Percentiles rank a stretch among this genome's conserved stretches.
These are phyloP conservation scores for Coniella vitis DNA, from an alignment of 2,329 filamentous ascomycete species.

Conservation along the genomic window DNA sequence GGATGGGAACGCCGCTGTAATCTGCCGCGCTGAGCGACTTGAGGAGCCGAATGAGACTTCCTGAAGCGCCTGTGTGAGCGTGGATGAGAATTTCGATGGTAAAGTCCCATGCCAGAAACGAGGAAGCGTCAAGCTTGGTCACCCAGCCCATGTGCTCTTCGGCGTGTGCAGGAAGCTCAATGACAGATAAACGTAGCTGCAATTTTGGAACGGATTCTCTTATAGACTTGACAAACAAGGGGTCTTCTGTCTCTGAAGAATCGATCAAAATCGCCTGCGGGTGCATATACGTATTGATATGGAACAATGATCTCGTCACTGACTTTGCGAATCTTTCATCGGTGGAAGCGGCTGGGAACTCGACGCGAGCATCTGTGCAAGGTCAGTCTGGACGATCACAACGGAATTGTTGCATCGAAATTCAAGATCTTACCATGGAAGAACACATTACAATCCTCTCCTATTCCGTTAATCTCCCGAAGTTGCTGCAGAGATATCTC, in stretches of 20 bases:
- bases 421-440: conserved; percentile 40
- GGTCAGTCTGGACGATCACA: not conserved
- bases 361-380: conserved; percentile 63
- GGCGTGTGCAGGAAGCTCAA: conserved; percentile 63
- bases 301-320: conserved; percentile 57
- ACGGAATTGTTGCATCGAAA: conserved; percentile 3
- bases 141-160: conserved; percentile 68
- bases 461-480: conserved; percentile 72
- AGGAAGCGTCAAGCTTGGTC: conserved; percentile 56
- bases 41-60: conserved; percentile 69
- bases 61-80: conserved; percentile 62
- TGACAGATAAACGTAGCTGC: conserved; percentile 41
- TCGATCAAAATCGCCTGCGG: conserved; percentile 74
- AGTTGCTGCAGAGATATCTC: conserved; percentile 64
- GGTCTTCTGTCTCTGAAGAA: conserved; percentile 57
- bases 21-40: conserved; percentile 70
- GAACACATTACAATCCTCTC: conserved; percentile 58
- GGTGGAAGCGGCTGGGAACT: conserved; percentile 63
- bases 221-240: conserved; percentile 48
- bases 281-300: conserved; percentile 67
- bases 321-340: conserved; percentile 62
- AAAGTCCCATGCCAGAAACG: conserved; percentile 56
- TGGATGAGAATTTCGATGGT: conserved; percentile 80
- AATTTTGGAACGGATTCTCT: conserved; percentile 4
- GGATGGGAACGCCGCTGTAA: conserved; percentile 61